Evolutionary conservation across 1,284 basidiomycete genomes (phyloP).

Genomic region (Leucoagaricus sp.): DNA sequence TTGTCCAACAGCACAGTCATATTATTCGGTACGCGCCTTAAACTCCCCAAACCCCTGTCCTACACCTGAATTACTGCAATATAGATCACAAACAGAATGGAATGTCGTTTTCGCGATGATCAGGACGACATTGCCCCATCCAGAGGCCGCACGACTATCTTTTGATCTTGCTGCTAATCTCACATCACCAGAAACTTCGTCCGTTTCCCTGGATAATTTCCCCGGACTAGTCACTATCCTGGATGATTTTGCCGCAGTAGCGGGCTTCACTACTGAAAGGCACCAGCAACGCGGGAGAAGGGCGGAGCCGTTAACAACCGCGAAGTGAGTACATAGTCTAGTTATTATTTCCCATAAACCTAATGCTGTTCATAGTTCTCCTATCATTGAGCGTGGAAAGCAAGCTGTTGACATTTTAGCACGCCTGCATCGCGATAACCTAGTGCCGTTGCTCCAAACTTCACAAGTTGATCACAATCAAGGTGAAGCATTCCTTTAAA

Average conservation of each 20-base stretch:
- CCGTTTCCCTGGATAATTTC: constrained; percentile 80
- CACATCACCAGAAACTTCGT: constrained; percentile 57
- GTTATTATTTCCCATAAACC: neutral
- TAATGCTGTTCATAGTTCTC: constrained; percentile 52
- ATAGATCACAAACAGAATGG: constrained; percentile 93
- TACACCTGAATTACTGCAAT: constrained; percentile 10
- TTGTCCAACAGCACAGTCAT: constrained; percentile 74
- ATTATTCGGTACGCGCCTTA: constrained; percentile 61
- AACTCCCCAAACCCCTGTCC: constrained; percentile 7
- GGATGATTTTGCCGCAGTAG: constrained; percentile 84
- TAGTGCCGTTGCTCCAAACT: constrained; percentile 56
- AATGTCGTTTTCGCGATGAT: constrained; percentile 91
- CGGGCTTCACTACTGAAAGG: constrained; percentile 62
- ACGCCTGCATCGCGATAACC: constrained; percentile 61
- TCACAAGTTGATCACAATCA: constrained; percentile 46
- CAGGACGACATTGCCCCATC: constrained; percentile 81
- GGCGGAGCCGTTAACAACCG: constrained; percentile 49
- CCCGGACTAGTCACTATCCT: constrained; percentile 78
- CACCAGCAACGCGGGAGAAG: constrained; percentile 55
- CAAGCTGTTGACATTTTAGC: constrained; percentile 83
- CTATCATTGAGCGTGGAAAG: constrained; percentile 77
- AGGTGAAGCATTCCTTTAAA: constrained; percentile 37
- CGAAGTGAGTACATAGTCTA: constrained; percentile 46
- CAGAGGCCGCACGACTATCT: constrained; percentile 86
- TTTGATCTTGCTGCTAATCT: constrained; percentile 76